Percentiles rank a stretch among this genome's conserved stretches.
Evolutionary conservation across 1,284 basidiomycete genomes (phyloP).

Genomic region (Schizophyllum commune): DNA sequence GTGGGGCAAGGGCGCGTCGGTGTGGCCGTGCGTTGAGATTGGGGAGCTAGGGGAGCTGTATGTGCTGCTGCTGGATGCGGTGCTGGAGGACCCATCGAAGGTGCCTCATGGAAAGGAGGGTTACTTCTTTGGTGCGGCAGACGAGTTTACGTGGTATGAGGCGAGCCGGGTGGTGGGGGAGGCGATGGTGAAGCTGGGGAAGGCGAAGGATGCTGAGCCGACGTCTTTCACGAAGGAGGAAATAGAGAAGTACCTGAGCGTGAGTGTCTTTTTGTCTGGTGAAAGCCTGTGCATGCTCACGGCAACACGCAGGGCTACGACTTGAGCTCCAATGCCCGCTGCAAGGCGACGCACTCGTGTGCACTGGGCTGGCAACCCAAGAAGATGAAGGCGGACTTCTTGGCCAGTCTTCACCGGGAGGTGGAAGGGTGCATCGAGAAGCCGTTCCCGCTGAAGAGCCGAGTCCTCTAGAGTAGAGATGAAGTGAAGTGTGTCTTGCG

Average conservation of each 20-base stretch:
- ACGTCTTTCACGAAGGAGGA: slow-evolving; percentile 31
- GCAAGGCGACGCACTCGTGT: slow-evolving; percentile 39
- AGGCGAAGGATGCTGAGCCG: slow-evolving; percentile 22
- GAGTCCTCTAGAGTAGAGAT: slow-evolving; percentile 1
- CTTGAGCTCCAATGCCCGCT: slow-evolving; percentile 48
- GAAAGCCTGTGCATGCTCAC: not conserved
- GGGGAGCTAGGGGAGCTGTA: slow-evolving; percentile 36
- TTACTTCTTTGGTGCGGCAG: slow-evolving; percentile 42
- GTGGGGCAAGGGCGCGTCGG: slow-evolving; percentile 37
- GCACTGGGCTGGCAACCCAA: slow-evolving; percentile 51
- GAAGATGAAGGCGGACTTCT: slow-evolving; percentile 36
- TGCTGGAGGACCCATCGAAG: slow-evolving; percentile 21
- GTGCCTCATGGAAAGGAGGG: slow-evolving; percentile 40
- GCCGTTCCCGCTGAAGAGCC: slow-evolving; percentile 10
- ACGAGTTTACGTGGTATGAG: slow-evolving; percentile 31
- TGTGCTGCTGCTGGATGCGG: slow-evolving; percentile 30
- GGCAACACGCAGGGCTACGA: slow-evolving; percentile 18
- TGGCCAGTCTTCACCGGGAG: slow-evolving; percentile 37
- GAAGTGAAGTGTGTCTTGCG: no score
- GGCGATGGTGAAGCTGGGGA: slow-evolving; percentile 21
- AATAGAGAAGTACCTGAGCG: slow-evolving; percentile 25
- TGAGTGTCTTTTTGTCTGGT: slow-evolving; percentile 10
- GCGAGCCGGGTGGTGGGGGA: slow-evolving; percentile 20
- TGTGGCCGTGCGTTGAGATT: slow-evolving; percentile 40
- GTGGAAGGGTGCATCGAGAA: slow-evolving; percentile 19